phyloP scores from a whole-genome alignment of 1,284 basidiomycete species.

The Ustilago xerochloae region DNA sequence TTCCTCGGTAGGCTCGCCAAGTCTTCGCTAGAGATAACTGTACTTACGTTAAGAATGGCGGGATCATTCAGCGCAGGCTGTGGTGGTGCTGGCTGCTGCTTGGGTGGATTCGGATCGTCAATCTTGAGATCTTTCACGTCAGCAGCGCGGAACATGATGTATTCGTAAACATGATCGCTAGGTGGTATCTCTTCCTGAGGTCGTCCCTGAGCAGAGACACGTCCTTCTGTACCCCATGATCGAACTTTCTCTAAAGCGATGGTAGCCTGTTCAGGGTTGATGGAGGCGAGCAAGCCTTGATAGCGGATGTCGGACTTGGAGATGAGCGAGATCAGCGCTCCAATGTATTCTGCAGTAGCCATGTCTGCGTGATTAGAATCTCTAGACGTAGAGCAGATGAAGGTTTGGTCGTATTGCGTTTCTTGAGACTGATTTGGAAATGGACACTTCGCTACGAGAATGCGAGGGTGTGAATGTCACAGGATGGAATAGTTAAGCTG shows the following conservation, averaged over 20 bases:
- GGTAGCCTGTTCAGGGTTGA: conserved; percentile 83
- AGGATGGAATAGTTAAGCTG: neutral
- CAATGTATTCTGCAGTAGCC: conserved; percentile 65
- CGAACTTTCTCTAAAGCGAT: conserved; percentile 88
- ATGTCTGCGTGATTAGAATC: conserved; percentile 16
- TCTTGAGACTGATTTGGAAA: neutral
- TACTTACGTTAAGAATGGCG: conserved; percentile 63
- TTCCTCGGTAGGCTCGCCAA: neutral
- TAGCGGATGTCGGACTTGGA: conserved; percentile 91
- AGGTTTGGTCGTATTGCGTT: neutral
- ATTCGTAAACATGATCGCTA: conserved; percentile 71
- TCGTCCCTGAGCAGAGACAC: conserved; percentile 73
- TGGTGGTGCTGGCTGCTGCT: conserved; percentile 26
- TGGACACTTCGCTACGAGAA: neutral
- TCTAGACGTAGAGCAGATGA: neutral
- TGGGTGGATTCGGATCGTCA: conserved; percentile 65
- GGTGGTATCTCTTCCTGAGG: conserved; percentile 68
- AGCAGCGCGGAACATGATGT: conserved; percentile 70
- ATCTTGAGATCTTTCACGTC: conserved; percentile 70
- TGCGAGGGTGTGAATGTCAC: neutral
- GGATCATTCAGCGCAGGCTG: conserved; percentile 56
- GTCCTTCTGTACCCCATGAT: conserved; percentile 87
- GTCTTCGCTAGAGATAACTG: neutral
- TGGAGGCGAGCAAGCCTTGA: conserved; percentile 83
- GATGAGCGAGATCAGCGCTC: conserved; percentile 78